Evolutionary conservation across 768 basidiomycete genomes (phyloP).

Genomic region (Tylopilus plumbeoviolaceoides): DNA sequence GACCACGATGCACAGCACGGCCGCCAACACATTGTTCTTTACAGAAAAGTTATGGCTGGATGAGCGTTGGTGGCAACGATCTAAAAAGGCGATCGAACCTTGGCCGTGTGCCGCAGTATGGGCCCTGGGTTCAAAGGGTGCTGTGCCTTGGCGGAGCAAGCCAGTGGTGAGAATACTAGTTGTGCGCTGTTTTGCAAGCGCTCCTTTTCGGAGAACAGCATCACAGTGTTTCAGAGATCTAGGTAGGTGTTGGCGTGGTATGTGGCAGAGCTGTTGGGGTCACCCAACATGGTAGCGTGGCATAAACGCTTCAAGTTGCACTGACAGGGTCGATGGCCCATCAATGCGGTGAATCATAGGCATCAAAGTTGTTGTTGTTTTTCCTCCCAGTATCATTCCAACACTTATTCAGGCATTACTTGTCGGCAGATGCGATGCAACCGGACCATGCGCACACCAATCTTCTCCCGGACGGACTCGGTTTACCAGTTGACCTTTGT

Average conservation of each 20-base stretch:
- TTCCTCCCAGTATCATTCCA: neutral
- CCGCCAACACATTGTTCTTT: neutral
- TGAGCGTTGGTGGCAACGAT: neutral
- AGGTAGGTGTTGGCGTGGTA: neutral
- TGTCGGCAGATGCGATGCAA: neutral
- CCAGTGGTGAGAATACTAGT: no score
- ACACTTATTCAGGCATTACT: neutral
- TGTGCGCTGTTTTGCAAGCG: no score
- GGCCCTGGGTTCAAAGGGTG: neutral
- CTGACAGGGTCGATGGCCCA: neutral
- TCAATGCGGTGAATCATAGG: neutral
- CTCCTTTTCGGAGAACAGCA: no score
- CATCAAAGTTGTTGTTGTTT: neutral
- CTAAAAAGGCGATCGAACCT: neutral
- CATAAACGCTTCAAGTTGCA: neutral
- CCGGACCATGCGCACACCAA: neutral
- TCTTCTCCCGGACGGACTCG: neutral
- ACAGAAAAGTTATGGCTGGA: neutral
- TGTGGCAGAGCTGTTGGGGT: neutral
- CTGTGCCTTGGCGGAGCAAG: neutral
- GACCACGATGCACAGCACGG: neutral
- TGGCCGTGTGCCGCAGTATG: neutral
- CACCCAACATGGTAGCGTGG: constrained; percentile 1
- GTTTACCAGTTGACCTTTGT: neutral
- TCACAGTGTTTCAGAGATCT: no score